Evolutionary conservation across 2,329 filamentous ascomycete genomes (phyloP).

Genomic region (Amesomyces nigricolor): DNA sequence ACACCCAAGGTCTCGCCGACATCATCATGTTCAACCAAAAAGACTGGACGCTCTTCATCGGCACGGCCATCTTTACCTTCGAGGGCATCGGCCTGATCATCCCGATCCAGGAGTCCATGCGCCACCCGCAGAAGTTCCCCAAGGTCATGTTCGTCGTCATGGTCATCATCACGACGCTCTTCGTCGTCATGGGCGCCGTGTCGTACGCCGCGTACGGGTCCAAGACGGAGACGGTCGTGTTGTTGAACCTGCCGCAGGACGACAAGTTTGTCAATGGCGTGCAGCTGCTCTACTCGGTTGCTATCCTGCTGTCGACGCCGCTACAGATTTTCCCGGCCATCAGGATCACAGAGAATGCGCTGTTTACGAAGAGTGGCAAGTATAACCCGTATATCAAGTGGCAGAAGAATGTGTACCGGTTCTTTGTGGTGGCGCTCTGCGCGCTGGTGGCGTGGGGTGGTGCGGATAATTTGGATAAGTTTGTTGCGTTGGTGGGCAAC

Average conservation of each 20-base stretch:
- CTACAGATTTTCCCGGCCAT: conserved; percentile 97
- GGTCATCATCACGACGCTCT: conserved; percentile 89
- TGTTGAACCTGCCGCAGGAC: conserved; percentile 94
- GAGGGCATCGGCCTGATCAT: conserved; percentile 97
- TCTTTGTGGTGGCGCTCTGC: conserved; percentile 83
- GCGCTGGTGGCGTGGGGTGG: conserved; percentile 86
- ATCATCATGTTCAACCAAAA: conserved; percentile 85
- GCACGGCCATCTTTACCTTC: conserved; percentile 97
- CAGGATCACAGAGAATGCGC: conserved; percentile 87
- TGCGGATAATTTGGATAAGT: conserved; percentile 91
- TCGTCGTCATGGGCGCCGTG: conserved; percentile 83
- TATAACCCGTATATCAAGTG: conserved; percentile 99
- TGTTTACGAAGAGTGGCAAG: conserved; percentile 92
- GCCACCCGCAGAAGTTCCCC: conserved; percentile 82
- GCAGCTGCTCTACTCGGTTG: conserved; percentile 94
- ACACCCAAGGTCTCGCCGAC: conserved; percentile 69
- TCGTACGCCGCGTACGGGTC: conserved; percentile 96
- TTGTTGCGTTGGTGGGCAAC: conserved; percentile 90
- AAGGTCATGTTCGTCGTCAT: conserved; percentile 83
- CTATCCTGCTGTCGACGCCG: conserved; percentile 92
- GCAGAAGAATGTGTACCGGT: conserved; percentile 97
- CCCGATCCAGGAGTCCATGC: conserved; percentile 97
- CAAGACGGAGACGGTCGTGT: conserved; percentile 89
- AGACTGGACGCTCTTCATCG: conserved; percentile 96
- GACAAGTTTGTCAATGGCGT: conserved; percentile 92